Conservation (phyloP, 2,329 filamentous ascomycete genomes). For the Orbilia javanica region DNA sequence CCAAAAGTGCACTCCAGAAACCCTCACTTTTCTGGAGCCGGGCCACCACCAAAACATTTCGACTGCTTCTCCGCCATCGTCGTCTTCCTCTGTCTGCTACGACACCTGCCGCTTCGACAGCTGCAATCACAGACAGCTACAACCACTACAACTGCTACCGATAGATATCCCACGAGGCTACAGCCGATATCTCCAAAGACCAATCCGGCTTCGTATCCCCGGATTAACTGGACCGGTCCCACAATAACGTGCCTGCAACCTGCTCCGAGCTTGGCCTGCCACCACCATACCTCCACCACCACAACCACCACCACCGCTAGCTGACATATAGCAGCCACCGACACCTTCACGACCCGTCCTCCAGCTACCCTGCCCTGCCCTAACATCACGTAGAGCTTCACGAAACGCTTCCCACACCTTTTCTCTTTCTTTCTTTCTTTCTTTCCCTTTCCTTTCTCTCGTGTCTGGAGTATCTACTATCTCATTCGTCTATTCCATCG, state of each 20-base stretch:
- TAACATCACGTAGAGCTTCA: background rate
- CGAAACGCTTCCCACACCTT: too few species aligned
- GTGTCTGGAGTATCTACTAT: background rate
- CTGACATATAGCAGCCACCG: too few species aligned
- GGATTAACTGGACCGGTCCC: background rate
- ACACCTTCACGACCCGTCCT: too few species aligned
- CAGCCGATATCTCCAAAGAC: too few species aligned
- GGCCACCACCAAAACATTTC: background rate
- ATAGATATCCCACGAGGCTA: too few species aligned
- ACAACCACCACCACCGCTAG: too few species aligned
- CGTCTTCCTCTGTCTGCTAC: too few species aligned
- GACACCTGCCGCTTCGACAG: too few species aligned
- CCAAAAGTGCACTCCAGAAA: conserved; percentile 31
- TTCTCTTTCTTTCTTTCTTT: background rate
- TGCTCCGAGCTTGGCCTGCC: background rate
- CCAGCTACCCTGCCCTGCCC: too few species aligned
- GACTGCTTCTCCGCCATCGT: background rate
- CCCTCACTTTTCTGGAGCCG: background rate
- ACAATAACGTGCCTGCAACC: background rate
- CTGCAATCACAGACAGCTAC: too few species aligned
- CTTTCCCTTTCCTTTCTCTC: background rate
- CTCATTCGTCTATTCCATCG: background rate
- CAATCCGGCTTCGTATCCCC: background rate
- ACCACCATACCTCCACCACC: too few species aligned
- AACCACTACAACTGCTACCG: too few species aligned